Percentiles rank a stretch among this genome's conserved stretches.
Conservation (phyloP, 805 yeast genomes). For the Tetrapisispora fleetii region DNA sequence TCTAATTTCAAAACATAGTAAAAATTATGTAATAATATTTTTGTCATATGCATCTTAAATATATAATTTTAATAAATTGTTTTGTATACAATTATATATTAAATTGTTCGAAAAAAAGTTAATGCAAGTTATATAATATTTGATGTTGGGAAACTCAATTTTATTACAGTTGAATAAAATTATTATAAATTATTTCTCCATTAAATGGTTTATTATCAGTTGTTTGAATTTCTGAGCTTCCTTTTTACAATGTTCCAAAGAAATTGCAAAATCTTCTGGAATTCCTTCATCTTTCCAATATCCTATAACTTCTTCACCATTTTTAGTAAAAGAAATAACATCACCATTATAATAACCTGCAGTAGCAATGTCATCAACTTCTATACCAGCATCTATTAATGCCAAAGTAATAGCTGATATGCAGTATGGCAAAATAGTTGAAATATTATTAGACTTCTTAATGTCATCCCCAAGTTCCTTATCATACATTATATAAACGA, state of each 20-base stretch:
- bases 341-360: conserved; percentile 41
- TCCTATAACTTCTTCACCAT: conserved; percentile 51
- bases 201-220: conserved; percentile 13
- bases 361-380: conserved; percentile 66
- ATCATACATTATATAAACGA: conserved; percentile 47
- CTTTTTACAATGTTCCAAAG: conserved; percentile 37
- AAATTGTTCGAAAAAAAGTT: background rate
- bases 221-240: conserved; percentile 16
- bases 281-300: conserved; percentile 40
- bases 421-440: conserved; percentile 33
- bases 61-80: background rate
- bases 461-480: conserved; percentile 15
- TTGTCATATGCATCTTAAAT: background rate
- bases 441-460: conserved; percentile 23
- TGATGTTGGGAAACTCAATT: background rate
- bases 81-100: background rate
- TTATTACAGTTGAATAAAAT: background rate
- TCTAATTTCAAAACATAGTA: background rate
- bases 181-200: conserved; percentile 4
- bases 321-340: conserved; percentile 44
- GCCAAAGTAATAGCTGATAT: conserved; percentile 49
- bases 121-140: background rate
- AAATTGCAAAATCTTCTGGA: conserved; percentile 9
- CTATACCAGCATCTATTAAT: conserved; percentile 76
- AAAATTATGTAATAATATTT: conserved; percentile 1